Base-by-base conservation (phyloP, 768 basidiomycete species). In the Candolleomyces efflorescens region DNA sequence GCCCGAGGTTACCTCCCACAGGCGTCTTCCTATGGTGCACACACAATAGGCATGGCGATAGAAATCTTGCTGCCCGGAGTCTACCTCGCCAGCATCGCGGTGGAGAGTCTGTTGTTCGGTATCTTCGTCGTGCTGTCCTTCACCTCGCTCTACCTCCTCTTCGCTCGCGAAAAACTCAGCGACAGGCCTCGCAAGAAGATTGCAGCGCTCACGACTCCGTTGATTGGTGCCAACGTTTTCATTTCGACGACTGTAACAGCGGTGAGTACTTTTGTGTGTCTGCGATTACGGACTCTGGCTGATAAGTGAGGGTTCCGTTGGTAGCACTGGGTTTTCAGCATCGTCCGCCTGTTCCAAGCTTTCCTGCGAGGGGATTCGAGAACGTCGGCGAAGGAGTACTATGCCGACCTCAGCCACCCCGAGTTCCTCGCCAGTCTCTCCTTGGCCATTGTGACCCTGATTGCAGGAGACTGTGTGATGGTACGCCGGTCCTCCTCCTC, bases 41-140 rank as follows among this genome's bases (percentile, higher is more conserved):
- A 24, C 49, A 27, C 37, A 13, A 38, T 23, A 18, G 20, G 23
- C 17, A 58, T 58, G 56, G 50, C 36, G 13, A 27, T 58, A n/a
- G 23, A 53, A 39, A 58, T 58, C 27, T 26, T 43, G 18, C 36
- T 58, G 23, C 41, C 51, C 17, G 51, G 56, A 6, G 51, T 58
- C 51, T 24, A 53, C 26, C 37, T 58, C 39, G 44, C 56, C 26
- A 27, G 20, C 51, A n/a, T 58, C 41, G 56, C 51, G 2, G 44
- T 58, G 20, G 56, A 58, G 56, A 58, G 56, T 32, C 43, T 58
- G 45, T 50, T 58, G 39, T 58, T 41, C 46, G 56, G 56, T 10
- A 15, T 58, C 56, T 58, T 58, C 56, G 18, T 58, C 26, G 23
- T 58, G 13, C 50, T 58, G 7, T 58, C 56, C 18, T 43, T 47